Evolutionary conservation across 2,329 filamentous ascomycete species (phyloP), one percentile per base, ranked within the genome.

Genomic region (Monilinia aucupariae): DNA sequence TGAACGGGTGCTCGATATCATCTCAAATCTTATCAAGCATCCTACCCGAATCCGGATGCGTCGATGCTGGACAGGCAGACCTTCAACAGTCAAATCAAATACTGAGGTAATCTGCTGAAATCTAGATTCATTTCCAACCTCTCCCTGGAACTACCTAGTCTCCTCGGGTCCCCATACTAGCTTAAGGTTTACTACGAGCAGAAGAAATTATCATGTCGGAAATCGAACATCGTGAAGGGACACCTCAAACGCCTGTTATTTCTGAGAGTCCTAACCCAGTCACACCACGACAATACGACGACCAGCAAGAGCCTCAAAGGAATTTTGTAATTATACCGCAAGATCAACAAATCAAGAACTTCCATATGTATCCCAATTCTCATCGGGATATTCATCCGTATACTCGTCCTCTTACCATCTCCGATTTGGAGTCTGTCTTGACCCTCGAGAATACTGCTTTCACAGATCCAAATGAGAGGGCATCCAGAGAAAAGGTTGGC

Each of bases 371-470:
- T 62, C 63, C 66, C 12, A 86, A 87, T 37, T 59, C 54, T 27
- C 47, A 59, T 48, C 55, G 41, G 70, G 79, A 83, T 58, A 83
- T 91, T 70, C 83, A 90, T 71, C 86, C 91, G 32, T 88, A 89
- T 70, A 82, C 89, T n/a, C 85, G 90, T 59, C 83, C 89, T 34
- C 81, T 97, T 58, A 90, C 84, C 48, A 75, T 83, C 54, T 82
- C 82, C 32, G 86, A 91, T 69, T 74, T 88, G 55, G 84, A 87
- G 39, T 84, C 82, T 9, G 83, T 81, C 66, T 73, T 82, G 30
- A 78, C 78, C 7, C 75, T 86, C 39, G 84, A 86, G 72, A 78
- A 81, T 64, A 78, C 80, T 13, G 81, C 83, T 5, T 83, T 85
- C 65, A 68, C 75, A 20, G 72, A 84, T 61, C 77, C 79, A 30